Conservation (phyloP, 345 rosid genomes). For the Lepidium aucheri region DNA sequence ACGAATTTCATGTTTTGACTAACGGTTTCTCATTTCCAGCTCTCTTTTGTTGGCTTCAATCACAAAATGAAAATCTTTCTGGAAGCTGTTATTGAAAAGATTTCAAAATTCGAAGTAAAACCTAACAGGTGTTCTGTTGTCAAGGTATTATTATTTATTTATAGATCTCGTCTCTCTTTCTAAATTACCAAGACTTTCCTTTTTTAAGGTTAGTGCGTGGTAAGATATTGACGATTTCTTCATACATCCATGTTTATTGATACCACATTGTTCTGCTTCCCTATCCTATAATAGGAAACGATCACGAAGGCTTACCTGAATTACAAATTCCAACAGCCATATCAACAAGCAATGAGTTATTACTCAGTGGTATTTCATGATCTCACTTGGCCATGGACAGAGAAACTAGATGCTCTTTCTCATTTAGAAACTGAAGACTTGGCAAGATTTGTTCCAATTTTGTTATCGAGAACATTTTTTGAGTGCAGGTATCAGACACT, state of each 20-base stretch:
- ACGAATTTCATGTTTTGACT: no score
- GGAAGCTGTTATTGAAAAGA: slow-evolving; percentile 54
- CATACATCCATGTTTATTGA: neutral
- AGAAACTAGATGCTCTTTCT: slow-evolving; percentile 55
- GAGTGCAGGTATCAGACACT: slow-evolving; percentile 37
- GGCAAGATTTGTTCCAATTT: slow-evolving; percentile 6
- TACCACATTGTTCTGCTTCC: neutral
- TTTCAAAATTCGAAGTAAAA: slow-evolving; percentile 62
- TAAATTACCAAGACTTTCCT: neutral
- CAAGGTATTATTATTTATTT: slow-evolving; percentile 43
- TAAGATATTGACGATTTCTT: neutral
- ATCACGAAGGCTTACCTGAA: slow-evolving; percentile 50
- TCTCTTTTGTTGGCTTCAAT: slow-evolving; percentile 62
- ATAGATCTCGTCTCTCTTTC: neutral
- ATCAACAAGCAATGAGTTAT: slow-evolving; percentile 59
- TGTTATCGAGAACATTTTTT: slow-evolving; percentile 50
- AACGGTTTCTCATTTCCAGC: slow-evolving; percentile 8
- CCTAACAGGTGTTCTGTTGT: slow-evolving; percentile 63
- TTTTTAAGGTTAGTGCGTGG: neutral
- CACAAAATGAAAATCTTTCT: slow-evolving; percentile 71
- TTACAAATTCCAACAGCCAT: slow-evolving; percentile 66
- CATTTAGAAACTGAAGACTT: slow-evolving; percentile 54
- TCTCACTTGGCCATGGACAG: slow-evolving; percentile 57
- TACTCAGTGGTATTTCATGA: slow-evolving; percentile 54
- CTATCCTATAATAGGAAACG: slow-evolving; percentile 45